Evolutionary conservation across 768 basidiomycete genomes (phyloP).

Genomic region (Glaciozyma antarctica): DNA sequence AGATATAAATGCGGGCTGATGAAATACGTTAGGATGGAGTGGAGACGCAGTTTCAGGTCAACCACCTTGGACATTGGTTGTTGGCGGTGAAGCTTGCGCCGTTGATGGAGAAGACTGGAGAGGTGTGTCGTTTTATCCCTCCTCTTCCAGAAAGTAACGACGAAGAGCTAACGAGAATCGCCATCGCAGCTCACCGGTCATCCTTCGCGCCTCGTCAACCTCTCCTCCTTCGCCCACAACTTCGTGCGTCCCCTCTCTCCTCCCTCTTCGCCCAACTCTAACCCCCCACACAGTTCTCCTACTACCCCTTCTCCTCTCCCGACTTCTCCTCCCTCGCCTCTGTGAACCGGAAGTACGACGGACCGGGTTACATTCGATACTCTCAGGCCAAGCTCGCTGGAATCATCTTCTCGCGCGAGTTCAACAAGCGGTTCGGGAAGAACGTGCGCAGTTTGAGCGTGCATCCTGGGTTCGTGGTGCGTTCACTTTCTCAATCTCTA

Average conservation of each 20-base stretch:
- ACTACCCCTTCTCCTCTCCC: constrained; percentile 18
- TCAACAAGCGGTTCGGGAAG: constrained; percentile 5
- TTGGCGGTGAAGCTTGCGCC: constrained; percentile 12
- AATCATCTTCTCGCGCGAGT: constrained; percentile 20
- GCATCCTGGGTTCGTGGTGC: constrained; percentile 21
- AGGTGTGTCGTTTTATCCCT: neutral
- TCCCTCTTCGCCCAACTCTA: neutral
- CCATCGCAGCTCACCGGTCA: constrained; percentile 6
- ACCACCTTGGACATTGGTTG: constrained; percentile 22
- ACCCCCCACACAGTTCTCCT: constrained; percentile 5
- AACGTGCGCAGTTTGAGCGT: constrained; percentile 9
- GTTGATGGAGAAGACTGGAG: constrained; percentile 11
- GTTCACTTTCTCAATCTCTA: neutral
- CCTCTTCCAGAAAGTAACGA: neutral
- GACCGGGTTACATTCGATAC: constrained; percentile 12
- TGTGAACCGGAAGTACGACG: constrained; percentile 12
- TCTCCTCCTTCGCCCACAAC: constrained; percentile 25
- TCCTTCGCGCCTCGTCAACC: constrained; percentile 16
- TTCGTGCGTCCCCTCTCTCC: constrained; percentile 2
- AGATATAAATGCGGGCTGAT: too few relatives aligned
- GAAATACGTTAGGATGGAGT: constrained; percentile 12
- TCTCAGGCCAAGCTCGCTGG: constrained; percentile 9
- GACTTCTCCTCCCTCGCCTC: constrained; percentile 8
- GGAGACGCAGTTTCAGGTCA: constrained; percentile 25
- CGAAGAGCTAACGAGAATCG: neutral